phyloP scores from a whole-genome alignment of 345 rosid species.

The Citrus glauca region DNA sequence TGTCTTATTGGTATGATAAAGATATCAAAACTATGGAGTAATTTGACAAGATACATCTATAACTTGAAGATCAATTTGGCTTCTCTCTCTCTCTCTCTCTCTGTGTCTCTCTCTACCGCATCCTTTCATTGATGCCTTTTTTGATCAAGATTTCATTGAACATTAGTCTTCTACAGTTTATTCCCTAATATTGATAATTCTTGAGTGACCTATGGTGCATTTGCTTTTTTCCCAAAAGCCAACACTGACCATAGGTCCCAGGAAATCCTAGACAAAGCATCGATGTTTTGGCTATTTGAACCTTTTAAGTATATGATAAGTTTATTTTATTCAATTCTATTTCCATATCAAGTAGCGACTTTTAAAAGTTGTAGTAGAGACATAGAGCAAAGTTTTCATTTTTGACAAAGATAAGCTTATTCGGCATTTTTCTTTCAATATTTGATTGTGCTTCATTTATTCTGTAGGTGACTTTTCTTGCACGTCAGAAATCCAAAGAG shows the following conservation, averaged over 20 bases:
- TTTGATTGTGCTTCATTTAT: neutral
- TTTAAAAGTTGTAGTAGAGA: neutral
- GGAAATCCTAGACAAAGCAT: too few species aligned
- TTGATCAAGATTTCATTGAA: neutral
- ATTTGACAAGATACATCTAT: neutral
- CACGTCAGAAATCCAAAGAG: constrained; percentile 79
- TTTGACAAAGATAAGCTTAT: neutral
- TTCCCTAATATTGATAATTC: neutral
- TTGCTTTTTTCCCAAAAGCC: too few species aligned
- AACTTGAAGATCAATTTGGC: neutral
- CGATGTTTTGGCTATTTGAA: neutral
- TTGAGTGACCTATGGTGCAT: too few species aligned
- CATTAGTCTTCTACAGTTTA: neutral
- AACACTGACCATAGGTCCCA: too few species aligned
- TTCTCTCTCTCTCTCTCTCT: too few species aligned
- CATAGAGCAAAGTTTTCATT: neutral
- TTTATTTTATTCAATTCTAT: neutral
- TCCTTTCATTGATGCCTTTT: neutral
- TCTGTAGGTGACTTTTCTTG: constrained; percentile 71
- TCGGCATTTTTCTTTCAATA: neutral
- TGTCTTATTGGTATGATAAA: neutral
- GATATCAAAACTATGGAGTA: neutral
- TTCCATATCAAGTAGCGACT: neutral
- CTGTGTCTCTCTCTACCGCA: too few species aligned
- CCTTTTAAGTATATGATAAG: neutral